Evolutionary conservation across 176 grass and related monocot genomes (phyloP).

Genomic region (Carex kokanica): DNA sequence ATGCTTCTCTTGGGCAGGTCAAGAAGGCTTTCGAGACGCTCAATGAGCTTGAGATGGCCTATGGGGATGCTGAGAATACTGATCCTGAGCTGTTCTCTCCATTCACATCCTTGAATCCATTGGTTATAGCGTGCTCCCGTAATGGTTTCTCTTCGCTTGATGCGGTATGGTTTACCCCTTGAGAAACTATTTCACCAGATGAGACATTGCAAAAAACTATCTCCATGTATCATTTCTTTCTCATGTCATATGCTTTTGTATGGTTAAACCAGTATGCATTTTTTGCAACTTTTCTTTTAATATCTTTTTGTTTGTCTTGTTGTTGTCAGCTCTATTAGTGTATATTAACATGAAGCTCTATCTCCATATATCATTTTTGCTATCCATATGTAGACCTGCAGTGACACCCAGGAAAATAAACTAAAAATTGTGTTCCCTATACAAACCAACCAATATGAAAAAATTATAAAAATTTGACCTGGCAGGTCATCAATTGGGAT

Average conservation of each 20-base stretch:
- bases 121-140: slow-evolving; percentile 87
- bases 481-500: background rate
- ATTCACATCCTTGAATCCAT: slow-evolving; percentile 76
- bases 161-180: slow-evolving; percentile 48
- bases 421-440: background rate
- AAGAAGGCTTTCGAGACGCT: slow-evolving; percentile 74
- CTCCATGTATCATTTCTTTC: background rate
- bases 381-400: background rate
- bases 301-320: background rate
- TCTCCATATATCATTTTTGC: no score
- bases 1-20: slow-evolving; percentile 81
- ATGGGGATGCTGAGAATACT: slow-evolving; percentile 49
- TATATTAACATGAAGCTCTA: background rate
- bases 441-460: background rate
- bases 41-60: slow-evolving; percentile 83
- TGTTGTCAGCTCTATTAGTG: background rate
- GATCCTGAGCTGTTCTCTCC: slow-evolving; percentile 89
- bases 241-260: background rate
- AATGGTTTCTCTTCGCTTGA: slow-evolving; percentile 76
- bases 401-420: background rate
- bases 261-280: background rate
- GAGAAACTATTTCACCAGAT: background rate
- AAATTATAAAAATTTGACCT: background rate
- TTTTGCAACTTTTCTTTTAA: background rate
- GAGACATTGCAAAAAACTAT: background rate